Evolutionary conservation across 768 basidiomycete species (phyloP).

Genomic region (Lactifluus echinatus): DNA sequence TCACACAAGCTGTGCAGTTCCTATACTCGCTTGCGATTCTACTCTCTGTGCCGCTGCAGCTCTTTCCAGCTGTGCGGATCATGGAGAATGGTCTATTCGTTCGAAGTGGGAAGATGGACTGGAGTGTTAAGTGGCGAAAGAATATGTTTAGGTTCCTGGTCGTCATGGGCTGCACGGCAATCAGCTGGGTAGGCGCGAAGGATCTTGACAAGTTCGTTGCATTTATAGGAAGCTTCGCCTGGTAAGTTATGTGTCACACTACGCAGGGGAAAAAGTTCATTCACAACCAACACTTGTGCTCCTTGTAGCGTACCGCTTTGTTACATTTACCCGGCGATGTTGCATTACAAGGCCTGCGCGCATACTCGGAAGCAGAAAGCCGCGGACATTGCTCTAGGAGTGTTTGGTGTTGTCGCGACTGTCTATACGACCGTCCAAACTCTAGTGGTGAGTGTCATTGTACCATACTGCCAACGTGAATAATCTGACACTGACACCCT

Average conservation of each 20-base stretch:
- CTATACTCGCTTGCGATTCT: slow-evolving; percentile 89
- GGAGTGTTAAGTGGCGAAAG: slow-evolving; percentile 91
- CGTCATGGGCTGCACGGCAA: slow-evolving; percentile 70
- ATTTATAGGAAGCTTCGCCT: slow-evolving; percentile 89
- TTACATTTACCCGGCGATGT: slow-evolving; percentile 88
- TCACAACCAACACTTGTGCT: neutral
- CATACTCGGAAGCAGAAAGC: slow-evolving; percentile 56
- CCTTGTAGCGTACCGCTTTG: slow-evolving; percentile 74
- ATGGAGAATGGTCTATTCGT: slow-evolving; percentile 93
- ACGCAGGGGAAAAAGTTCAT: too few species aligned
- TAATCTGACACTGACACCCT: neutral
- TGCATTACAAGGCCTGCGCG: slow-evolving; percentile 85
- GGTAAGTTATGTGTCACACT: slow-evolving; percentile 55
- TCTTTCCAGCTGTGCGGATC: slow-evolving; percentile 96
- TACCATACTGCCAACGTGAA: neutral
- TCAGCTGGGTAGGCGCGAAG: slow-evolving; percentile 74
- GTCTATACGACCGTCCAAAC: slow-evolving; percentile 79
- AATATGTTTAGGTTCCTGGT: slow-evolving; percentile 75
- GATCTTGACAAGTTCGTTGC: slow-evolving; percentile 96
- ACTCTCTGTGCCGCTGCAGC: slow-evolving; percentile 86
- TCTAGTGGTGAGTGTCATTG: slow-evolving; percentile 40
- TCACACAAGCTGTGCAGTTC: slow-evolving; percentile 88
- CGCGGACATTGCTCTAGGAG: slow-evolving; percentile 61
- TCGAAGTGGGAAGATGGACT: slow-evolving; percentile 73
- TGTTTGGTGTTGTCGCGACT: slow-evolving; percentile 66